Base-by-base conservation (phyloP, 371 early-diverging fungal genomes). In the Funneliformis caledonium region DNA sequence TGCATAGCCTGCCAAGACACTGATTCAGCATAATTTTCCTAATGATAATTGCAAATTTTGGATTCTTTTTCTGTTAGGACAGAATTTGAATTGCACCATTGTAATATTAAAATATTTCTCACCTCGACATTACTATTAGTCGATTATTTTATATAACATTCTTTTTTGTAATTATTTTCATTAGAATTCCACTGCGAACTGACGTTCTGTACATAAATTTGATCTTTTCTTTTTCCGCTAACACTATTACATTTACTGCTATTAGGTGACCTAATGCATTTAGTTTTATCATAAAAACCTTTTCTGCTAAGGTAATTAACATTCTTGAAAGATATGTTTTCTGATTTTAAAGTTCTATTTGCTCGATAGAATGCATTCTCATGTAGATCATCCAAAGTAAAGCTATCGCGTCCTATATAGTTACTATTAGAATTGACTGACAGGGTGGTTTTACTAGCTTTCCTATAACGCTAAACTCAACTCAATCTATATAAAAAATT, bases 241-340 rank as follows among this genome's bases (percentile, higher is more conserved):
- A 61, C 16, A 11, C 10, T 10, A 67, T 77, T 50, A 77, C 42
- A 77, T 77, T 76, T 11, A 76, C 76, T 76, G 76, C n/a, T 19
- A 42, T 76, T 76, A 62, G 76, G 62, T 43, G 61, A 75, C 11
- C 3, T 60, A 42, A 75, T 0, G 2, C 47, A 45, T 76, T 61
- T 64, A 62, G 2, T 42, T 76, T 22, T 62, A 76, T 76, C 64
- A 76, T 76, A 12, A 64, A 4, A 12, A 76, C 61, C 61, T 76
- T 43, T 62, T 76, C 43, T 8, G 60, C 76, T 62, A 65, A 74
- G 3, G 59, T 22, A 74, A 74, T 59, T 74, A 74, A 37, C 60
- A 74, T 75, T 31, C 31, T 61, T 64, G 64, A 76, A 76, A 76
- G 65, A 76, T 61, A 76, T 76, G 1, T 61, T 37, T 76, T 76